Percentiles rank a stretch among this genome's conserved stretches.
phyloP scores from a whole-genome alignment of 2,329 filamentous ascomycete genomes.

The Cercospora citrullina region DNA sequence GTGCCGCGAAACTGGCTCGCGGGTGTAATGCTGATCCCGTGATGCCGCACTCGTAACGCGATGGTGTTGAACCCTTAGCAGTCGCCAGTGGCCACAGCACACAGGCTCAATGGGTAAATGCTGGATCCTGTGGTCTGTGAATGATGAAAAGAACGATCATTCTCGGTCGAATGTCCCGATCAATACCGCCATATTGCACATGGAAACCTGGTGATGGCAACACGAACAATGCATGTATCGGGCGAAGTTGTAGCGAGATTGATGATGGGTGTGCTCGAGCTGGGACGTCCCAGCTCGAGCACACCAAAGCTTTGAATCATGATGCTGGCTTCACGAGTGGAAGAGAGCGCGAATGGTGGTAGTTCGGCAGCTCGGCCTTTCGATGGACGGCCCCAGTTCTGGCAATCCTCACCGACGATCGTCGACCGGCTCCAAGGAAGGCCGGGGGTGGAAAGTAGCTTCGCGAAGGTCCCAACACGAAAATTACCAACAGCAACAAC shows the following conservation, averaged over 20 bases:
- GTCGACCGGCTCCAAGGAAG: constrained; percentile 11
- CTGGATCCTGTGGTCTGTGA: not conserved
- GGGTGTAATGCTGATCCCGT: constrained; percentile 20
- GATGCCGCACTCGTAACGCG: constrained; percentile 9
- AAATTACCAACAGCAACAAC: constrained; percentile 11
- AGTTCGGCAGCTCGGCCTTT: constrained; percentile 23
- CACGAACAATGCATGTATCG: constrained; percentile 13
- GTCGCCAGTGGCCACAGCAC: constrained; percentile 10
- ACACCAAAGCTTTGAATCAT: constrained; percentile 16
- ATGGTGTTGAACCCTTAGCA: constrained; percentile 8
- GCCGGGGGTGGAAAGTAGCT: constrained; percentile 19
- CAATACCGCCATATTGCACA: constrained; percentile 13
- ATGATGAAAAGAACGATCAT: not conserved
- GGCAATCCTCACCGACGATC: constrained; percentile 18
- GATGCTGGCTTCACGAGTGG: constrained; percentile 21
- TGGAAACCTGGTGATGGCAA: constrained; percentile 9
- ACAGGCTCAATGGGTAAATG: constrained; percentile 1
- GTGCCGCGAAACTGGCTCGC: constrained; percentile 19
- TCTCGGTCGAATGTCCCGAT: not conserved
- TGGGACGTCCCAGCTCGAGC: constrained; percentile 12
- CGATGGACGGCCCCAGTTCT: constrained; percentile 10
- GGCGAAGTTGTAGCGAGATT: constrained; percentile 26
- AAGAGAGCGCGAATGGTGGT: constrained; percentile 12
- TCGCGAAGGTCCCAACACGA: constrained; percentile 22
- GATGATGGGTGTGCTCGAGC: constrained; percentile 10